A percentile compares a stretch with the other conserved stretches of the same genome.
phyloP scores from a whole-genome alignment of 148 eudicot genomes.

The Hydrangea macrophylla region DNA sequence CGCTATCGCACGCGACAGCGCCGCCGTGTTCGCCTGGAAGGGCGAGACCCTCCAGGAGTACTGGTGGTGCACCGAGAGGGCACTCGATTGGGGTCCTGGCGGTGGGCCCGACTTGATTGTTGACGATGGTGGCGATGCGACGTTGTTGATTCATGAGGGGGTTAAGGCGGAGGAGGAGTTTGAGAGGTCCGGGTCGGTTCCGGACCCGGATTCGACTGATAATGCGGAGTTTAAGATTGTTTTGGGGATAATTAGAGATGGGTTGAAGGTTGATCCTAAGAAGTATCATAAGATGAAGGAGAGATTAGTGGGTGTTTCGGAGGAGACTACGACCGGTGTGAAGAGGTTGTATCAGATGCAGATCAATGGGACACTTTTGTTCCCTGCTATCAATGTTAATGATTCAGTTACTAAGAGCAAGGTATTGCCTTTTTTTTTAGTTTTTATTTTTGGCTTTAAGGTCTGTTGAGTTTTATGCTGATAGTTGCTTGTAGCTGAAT shows the following conservation, averaged over 20 bases:
- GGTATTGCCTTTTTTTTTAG: constrained; percentile 28
- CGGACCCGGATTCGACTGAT: constrained; percentile 65
- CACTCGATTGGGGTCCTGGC: constrained; percentile 78
- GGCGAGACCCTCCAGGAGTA: constrained; percentile 89
- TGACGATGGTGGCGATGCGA: constrained; percentile 87
- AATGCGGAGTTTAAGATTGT: constrained; percentile 77
- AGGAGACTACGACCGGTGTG: constrained; percentile 88
- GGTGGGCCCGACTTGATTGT: constrained; percentile 90
- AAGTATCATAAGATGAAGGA: constrained; percentile 73
- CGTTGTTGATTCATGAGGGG: constrained; percentile 81
- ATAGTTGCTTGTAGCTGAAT: no score
- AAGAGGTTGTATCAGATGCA: constrained; percentile 94
- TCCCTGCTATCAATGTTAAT: constrained; percentile 89
- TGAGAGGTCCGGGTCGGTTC: constrained; percentile 48
- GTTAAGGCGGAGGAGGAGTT: constrained; percentile 79
- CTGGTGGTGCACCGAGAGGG: constrained; percentile 96
- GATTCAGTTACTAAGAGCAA: constrained; percentile 96
- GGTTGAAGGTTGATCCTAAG: constrained; percentile 61
- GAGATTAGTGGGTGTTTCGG: constrained; percentile 76
- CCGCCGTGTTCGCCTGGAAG: constrained; percentile 89
- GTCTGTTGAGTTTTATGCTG: no score
- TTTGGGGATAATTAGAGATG: constrained; percentile 53
- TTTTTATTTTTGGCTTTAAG: no score
- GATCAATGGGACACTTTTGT: constrained; percentile 55
- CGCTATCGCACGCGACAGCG: constrained; percentile 79